phyloP scores from a whole-genome alignment of 129 eudicot genomes.

The Escallonia herrerae region DNA sequence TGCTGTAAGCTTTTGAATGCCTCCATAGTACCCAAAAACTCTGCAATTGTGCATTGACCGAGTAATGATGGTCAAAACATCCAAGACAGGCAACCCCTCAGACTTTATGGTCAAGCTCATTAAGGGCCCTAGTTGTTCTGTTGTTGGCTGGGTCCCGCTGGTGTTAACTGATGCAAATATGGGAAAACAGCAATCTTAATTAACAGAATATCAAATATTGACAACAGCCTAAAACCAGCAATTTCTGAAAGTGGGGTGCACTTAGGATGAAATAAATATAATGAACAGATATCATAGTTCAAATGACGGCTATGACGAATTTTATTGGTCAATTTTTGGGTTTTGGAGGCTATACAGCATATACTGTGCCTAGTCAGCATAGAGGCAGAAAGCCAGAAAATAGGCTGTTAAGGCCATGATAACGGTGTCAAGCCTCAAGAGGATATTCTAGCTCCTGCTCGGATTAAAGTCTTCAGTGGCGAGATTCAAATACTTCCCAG shows the following conservation, averaged over 20 bases:
- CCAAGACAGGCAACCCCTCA: slow-evolving; percentile 70
- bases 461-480: too few species aligned
- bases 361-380: too few species aligned
- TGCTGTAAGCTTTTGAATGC: slow-evolving; percentile 84
- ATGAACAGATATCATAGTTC: too few species aligned
- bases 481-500: too few species aligned
- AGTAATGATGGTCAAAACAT: slow-evolving; percentile 65
- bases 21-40: slow-evolving; percentile 86
- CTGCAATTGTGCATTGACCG: slow-evolving; percentile 83
- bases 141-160: slow-evolving; percentile 24
- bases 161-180: slow-evolving; percentile 25
- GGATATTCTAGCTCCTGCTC: too few species aligned
- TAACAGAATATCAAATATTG: neutral
- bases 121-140: slow-evolving; percentile 45
- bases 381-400: too few species aligned
- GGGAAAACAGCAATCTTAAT: neutral
- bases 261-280: too few species aligned
- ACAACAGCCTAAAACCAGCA: neutral
- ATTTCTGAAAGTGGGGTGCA: neutral
- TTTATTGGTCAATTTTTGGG: too few species aligned
- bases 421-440: too few species aligned
- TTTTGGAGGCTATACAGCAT: too few species aligned
- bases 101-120: slow-evolving; percentile 35
- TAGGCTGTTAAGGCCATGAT: too few species aligned
- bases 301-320: too few species aligned